Conservation (phyloP, 2,329 filamentous ascomycete genomes). For the Claviceps sp. region DNA sequence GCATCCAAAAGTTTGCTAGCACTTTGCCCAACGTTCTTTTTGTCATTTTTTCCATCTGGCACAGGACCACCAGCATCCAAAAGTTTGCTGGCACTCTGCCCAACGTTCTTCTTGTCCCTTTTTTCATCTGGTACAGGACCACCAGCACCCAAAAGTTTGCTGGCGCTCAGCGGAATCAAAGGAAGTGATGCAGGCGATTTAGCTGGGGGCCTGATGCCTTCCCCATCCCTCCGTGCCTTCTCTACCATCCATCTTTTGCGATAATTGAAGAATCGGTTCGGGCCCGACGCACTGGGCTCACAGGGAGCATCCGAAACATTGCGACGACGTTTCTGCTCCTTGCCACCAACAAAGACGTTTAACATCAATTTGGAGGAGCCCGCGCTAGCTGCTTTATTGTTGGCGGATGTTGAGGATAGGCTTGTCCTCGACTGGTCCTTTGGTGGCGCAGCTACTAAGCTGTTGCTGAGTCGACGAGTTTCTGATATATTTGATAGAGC, state of each 20-base stretch:
- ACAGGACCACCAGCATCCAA: background rate
- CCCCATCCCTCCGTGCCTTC: constrained; percentile 6
- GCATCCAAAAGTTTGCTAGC: background rate
- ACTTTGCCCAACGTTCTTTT: background rate
- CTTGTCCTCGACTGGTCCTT: background rate
- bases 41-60: background rate
- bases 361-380: background rate
- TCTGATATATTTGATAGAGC: background rate
- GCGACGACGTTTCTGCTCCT: constrained; percentile 20
- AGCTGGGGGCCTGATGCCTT: constrained; percentile 3
- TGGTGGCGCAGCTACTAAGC: background rate
- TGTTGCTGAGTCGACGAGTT: background rate
- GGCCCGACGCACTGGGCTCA: constrained; percentile 26
- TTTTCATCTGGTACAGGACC: background rate
- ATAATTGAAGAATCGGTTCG: constrained; percentile 22
- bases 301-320: constrained; percentile 25
- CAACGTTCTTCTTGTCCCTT: background rate
- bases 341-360: constrained; percentile 36
- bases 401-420: background rate
- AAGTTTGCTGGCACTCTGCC: too few species aligned
- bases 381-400: background rate
- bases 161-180: background rate
- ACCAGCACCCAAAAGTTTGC: background rate
- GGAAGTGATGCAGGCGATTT: background rate
- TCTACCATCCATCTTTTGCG: constrained; percentile 4